Conservation (phyloP, 1,284 basidiomycete species). For the Phellinidium pouzarii region DNA sequence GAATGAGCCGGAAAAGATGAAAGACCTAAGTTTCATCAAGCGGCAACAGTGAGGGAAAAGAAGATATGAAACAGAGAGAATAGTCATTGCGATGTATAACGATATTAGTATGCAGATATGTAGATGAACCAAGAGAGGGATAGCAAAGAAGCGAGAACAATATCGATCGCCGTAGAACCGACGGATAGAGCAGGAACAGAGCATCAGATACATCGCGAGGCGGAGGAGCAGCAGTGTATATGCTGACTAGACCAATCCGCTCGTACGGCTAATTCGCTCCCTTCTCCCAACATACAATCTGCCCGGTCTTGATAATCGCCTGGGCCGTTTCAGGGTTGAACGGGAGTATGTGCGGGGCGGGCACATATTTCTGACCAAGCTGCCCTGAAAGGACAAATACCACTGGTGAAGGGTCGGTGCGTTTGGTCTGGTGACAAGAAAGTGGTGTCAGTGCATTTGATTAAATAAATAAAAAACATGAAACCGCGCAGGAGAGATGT, state of each 20-base stretch:
- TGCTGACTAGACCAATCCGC: conserved; percentile 1
- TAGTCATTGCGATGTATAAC: conserved; percentile 16
- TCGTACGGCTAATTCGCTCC: conserved; percentile 6
- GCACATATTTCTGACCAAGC: conserved; percentile 5
- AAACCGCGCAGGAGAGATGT: neutral
- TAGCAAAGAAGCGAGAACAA: neutral
- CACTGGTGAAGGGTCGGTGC: conserved; percentile 6
- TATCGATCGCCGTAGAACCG: conserved; percentile 1
- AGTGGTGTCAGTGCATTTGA: neutral
- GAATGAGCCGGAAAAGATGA: neutral
- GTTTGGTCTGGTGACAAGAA: conserved; percentile 12
- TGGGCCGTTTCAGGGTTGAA: conserved; percentile 19
- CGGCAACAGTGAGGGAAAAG: neutral
- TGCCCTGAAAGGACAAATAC: conserved; percentile 17
- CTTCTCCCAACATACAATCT: conserved; percentile 14
- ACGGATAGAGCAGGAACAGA: neutral
- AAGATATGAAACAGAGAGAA: conserved; percentile 2
- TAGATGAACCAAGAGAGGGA: neutral
- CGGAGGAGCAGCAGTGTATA: too few species aligned
- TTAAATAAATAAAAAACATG: neutral
- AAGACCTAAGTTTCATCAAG: neutral
- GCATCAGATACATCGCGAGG: too few species aligned
- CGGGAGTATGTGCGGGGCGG: conserved; percentile 18
- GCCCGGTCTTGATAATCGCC: conserved; percentile 16
- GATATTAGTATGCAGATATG: conserved; percentile 15